Evolutionary conservation across 345 rosid genomes (phyloP), one percentile per base, ranked within the genome.

Genomic region (Camelina laxa): DNA sequence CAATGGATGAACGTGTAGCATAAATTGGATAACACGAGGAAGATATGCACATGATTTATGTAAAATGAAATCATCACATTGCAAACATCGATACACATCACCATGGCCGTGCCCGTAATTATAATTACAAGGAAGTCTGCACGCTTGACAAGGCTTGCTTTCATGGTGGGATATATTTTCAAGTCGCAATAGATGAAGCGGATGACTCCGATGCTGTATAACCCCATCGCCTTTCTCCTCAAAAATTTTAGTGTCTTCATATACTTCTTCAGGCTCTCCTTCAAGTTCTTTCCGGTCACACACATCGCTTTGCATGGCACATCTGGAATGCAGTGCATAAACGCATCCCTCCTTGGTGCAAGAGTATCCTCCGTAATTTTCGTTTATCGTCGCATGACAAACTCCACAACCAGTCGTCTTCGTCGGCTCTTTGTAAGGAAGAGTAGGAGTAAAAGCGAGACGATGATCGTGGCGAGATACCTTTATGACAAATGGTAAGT

Each of bases 1-100:
- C 11, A 72, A 14, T 53, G 62, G 62, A 53, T 72, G 55, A 41
- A 53, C 12, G 41, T 51, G 69, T 41, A 62, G 11, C 69, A 51
- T 62, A 30, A 8, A 61, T 14, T 39, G 62, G 19, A 38, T 62
- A 14, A 53, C 35, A 13, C 55, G 12, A 10, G 69, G 55, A 39
- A 51, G 1, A 62, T 62, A 53, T 39, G 76, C 69, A 53, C 76
- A 62, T 27, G 62, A 36, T 41, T 72, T 50, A 60, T 61, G 60
- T 7, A 72, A 49, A 36, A 38, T 38, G 51, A 72, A 72, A 72
- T 53, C 69, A 41, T 30, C 12, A 15, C 69, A 72, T 14, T 53
- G 44, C 55, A 41, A 17, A 30, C 76, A 72, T 11, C 4, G 20
- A 30, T 72, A 72, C 15, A n/a, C 57, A 30, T 58, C 15, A 20